Conservation (phyloP, 345 rosid genomes). For the Hibiscus tridactylites region DNA sequence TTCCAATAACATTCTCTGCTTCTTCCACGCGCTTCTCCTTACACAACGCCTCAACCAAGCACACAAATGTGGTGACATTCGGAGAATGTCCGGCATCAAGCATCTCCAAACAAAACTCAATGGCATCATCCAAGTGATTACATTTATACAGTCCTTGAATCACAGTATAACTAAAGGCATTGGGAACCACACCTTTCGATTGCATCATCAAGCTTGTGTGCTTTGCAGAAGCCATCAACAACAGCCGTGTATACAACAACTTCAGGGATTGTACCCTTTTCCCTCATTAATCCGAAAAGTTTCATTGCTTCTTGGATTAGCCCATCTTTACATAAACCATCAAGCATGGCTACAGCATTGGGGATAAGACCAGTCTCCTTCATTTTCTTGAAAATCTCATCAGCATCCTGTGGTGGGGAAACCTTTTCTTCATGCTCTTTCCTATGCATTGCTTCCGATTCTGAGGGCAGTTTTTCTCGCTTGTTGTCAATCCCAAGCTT, state of each 20-base stretch:
- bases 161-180: slow-evolving; percentile 59
- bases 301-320: slow-evolving; percentile 88
- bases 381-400: slow-evolving; percentile 71
- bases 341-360: slow-evolving; percentile 91
- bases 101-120: slow-evolving; percentile 56
- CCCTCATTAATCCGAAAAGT: slow-evolving; percentile 72
- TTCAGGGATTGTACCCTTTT: slow-evolving; percentile 83
- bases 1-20: slow-evolving; percentile 34
- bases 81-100: slow-evolving; percentile 87
- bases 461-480: slow-evolving; percentile 17
- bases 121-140: slow-evolving; percentile 52
- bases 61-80: slow-evolving; percentile 68
- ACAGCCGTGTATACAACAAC: slow-evolving; percentile 89
- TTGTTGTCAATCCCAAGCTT: slow-evolving; percentile 38
- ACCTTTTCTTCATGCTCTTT: slow-evolving; percentile 20
- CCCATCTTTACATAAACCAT: slow-evolving; percentile 92
- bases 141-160: slow-evolving; percentile 62
- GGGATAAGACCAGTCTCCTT: slow-evolving; percentile 90
- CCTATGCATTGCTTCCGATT: slow-evolving; percentile 7
- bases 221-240: slow-evolving; percentile 80
- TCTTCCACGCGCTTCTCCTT: slow-evolving; percentile 55
- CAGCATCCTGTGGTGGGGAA: slow-evolving; percentile 33
- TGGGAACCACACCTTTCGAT: slow-evolving; percentile 51
- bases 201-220: slow-evolving; percentile 56
- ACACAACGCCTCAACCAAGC: slow-evolving; percentile 69